These are phyloP conservation scores for Cercospora janseana DNA, from an alignment of 2,329 filamentous ascomycete genomes.

Conservation along the genomic window DNA sequence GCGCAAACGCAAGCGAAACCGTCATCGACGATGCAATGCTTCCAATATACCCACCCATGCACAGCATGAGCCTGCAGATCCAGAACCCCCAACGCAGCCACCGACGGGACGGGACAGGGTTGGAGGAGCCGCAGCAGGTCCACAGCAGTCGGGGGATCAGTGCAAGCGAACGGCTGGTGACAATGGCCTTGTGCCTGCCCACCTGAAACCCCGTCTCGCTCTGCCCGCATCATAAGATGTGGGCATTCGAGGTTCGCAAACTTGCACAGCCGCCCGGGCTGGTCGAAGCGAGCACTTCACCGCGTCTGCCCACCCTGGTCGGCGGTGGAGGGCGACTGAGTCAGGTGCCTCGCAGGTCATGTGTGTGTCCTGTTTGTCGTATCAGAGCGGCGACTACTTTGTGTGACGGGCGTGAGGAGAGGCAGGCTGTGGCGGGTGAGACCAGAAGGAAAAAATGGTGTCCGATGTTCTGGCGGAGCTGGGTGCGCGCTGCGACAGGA, in stretches of 20 bases:
- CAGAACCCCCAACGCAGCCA: background rate
- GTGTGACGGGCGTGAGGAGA: too few relatives aligned
- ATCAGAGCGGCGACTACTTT: too few relatives aligned
- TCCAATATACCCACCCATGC: too few relatives aligned
- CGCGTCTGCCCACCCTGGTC: background rate
- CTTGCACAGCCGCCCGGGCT: constrained; percentile 3
- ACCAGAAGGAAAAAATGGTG: too few relatives aligned
- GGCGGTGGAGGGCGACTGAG: too few relatives aligned
- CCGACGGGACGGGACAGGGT: background rate
- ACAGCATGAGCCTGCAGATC: background rate
- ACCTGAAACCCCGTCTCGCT: background rate
- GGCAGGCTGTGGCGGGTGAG: too few relatives aligned
- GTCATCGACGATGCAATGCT: background rate
- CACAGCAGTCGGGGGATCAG: background rate
- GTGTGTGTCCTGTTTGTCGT: too few relatives aligned
- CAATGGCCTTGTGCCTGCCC: constrained; percentile 1
- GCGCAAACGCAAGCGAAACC: too few relatives aligned
- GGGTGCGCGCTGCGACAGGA: too few relatives aligned
- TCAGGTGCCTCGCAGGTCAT: too few relatives aligned
- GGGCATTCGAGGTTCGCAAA: background rate
- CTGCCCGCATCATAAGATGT: too few relatives aligned
- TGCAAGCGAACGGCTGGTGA: background rate
- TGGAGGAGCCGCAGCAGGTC: background rate
- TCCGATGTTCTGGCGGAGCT: too few relatives aligned
- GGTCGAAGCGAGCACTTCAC: background rate